These are phyloP conservation scores for Globisporangium spinosum DNA, from an alignment of 352 stramenopile genomes.

Conservation along the genomic window DNA sequence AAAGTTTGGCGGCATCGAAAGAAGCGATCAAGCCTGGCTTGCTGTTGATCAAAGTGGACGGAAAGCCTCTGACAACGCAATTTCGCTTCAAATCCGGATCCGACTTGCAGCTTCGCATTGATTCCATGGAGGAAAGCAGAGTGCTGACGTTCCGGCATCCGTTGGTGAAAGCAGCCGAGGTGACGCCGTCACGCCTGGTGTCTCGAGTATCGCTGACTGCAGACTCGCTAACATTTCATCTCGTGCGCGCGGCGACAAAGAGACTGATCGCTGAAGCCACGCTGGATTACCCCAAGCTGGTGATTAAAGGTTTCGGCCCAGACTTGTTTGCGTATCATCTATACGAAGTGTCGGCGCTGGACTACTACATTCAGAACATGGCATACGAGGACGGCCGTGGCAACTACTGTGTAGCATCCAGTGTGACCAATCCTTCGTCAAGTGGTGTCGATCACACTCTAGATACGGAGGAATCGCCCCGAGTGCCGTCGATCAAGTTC, in stretches of 20 bases:
- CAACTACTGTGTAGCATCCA: slow-evolving; percentile 78
- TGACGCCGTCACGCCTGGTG: slow-evolving; percentile 54
- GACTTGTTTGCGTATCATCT: slow-evolving; percentile 79
- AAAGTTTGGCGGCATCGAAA: slow-evolving; percentile 59
- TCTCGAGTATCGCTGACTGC: slow-evolving; percentile 47
- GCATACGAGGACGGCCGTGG: slow-evolving; percentile 26
- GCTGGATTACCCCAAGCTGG: slow-evolving; percentile 43
- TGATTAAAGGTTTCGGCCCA: slow-evolving; percentile 70
- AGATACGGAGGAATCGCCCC: slow-evolving; percentile 13
- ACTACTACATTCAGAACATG: slow-evolving; percentile 82
- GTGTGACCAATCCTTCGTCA: slow-evolving; percentile 30
- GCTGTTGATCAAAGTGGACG: slow-evolving; percentile 69
- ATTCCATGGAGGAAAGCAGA: slow-evolving; percentile 43
- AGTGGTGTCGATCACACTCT: slow-evolving; percentile 7
- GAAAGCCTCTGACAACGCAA: slow-evolving; percentile 44
- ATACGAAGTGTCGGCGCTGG: slow-evolving; percentile 57
- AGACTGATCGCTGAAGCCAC: slow-evolving; percentile 55
- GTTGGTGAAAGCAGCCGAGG: slow-evolving; percentile 40
- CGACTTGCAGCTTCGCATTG: slow-evolving; percentile 54
- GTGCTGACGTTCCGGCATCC: slow-evolving; percentile 83
- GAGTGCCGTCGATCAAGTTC: slow-evolving; percentile 36
- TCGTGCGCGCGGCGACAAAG: slow-evolving; percentile 67
- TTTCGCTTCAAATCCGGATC: slow-evolving; percentile 46
- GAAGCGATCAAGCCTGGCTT: slow-evolving; percentile 68
- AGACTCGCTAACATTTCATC: slow-evolving; percentile 59